phyloP scores from a whole-genome alignment of 2,329 filamentous ascomycete genomes.

The Aspergillus quadrilineatus region DNA sequence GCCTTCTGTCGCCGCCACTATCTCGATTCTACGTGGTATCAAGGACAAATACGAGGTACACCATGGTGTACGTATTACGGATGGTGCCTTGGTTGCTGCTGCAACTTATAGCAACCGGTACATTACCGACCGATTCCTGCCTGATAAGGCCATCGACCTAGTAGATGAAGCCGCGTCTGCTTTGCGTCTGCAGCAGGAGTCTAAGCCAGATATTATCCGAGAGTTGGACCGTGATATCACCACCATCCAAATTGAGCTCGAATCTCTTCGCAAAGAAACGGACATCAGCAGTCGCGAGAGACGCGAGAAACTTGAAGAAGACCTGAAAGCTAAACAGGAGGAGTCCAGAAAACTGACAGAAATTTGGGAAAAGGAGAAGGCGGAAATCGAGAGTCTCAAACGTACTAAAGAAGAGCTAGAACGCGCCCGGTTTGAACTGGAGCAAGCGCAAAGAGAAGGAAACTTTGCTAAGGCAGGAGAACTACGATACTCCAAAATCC shows the following conservation, averaged over 20 bases:
- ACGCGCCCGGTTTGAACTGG: conserved; percentile 77
- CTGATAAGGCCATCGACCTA: conserved; percentile 94
- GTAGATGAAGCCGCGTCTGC: conserved; percentile 95
- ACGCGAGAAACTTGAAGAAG: conserved; percentile 77
- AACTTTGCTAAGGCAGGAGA: conserved; percentile 91
- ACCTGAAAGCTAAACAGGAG: conserved; percentile 72
- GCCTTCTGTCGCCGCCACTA: conserved; percentile 85
- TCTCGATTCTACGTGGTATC: conserved; percentile 92
- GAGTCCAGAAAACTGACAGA: conserved; percentile 73
- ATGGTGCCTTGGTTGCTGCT: conserved; percentile 85
- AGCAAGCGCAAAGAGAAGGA: conserved; percentile 80
- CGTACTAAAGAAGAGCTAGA: conserved; percentile 86
- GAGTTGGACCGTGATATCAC: conserved; percentile 91
- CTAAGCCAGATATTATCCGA: conserved; percentile 92
- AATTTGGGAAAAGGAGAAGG: conserved; percentile 86
- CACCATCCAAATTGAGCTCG: conserved; percentile 95
- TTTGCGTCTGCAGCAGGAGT: conserved; percentile 88
- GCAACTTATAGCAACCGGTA: conserved; percentile 93
- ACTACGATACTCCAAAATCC: conserved; percentile 83
- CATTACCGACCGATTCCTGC: conserved; percentile 91
- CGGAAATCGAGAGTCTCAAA: conserved; percentile 84
- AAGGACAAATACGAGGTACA: conserved; percentile 98
- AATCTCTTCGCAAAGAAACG: conserved; percentile 89
- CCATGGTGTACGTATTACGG: conserved; percentile 92
- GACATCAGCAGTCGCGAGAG: conserved; percentile 87